Evolutionary conservation across 805 yeast species (phyloP), one percentile per base, ranked within the genome.

Genomic region (Candida coquimbonensis): DNA sequence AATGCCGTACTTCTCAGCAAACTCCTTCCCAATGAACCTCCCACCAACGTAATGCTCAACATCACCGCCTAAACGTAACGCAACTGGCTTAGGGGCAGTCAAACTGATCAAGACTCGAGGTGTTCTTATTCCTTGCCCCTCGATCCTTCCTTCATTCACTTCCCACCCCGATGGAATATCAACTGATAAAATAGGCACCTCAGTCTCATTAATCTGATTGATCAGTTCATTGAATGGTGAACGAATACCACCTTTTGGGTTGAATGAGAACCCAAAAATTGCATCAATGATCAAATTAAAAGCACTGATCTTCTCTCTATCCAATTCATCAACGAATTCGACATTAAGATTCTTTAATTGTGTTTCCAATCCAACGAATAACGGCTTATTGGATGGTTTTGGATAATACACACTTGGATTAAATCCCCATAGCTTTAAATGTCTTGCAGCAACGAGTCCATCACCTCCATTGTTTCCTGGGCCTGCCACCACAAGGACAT

Each of bases 101-200:
- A 93, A 68, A 42, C 95, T 84, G 9, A 93, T 81, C 40, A 93
- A 69, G 53, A 80, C 78, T 7, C 73, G 63, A 0, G 97, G 95
- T 25, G 69, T 69, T 46, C 85, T 58, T 16, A 69, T 57, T 0
- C 62, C 65, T 5, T 42, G 19, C 11, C 67, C 63, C 2, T 62
- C 65, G 0, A 68, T 64, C 0, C 93, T 95, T 0, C 99, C 99
- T 8, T 73, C 58, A 57, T 93, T 95, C 11, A 93, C 98, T 59
- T 90, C 91, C 99, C 99, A 93, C 0, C 97, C 96, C 2, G 96
- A 85, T 0, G 99, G 99, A 40, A 91, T 78, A 62, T 93, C 99
- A 2, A 93, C 86, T 0, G 95, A 78, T 0, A 87, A 75, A 2
- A 89, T 76, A 1, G 90, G 91, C 3, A 78, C 57, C 1, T 50